Evolutionary conservation across 2,329 filamentous ascomycete genomes (phyloP), one percentile per base, ranked within the genome.

Genomic region (Aureobasidium subglaciale): DNA sequence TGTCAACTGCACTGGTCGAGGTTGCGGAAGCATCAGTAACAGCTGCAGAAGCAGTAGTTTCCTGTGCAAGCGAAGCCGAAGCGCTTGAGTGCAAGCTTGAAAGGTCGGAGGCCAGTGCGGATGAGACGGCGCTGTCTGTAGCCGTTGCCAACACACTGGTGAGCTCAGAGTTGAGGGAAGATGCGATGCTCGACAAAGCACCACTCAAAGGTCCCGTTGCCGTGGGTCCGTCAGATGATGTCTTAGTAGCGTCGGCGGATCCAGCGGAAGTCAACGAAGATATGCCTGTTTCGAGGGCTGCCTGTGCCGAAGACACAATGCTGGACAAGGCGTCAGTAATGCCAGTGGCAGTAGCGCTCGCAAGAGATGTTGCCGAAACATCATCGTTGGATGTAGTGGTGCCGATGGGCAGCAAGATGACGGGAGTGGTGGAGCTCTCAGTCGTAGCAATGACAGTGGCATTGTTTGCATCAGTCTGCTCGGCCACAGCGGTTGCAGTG

Each of bases 1-100:
- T 54, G 20, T 43, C 38, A 16, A 30, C 29, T 10, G 25, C 27
- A 18, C n/a, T 18, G 8, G 40, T 46, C 13, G 56, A 29, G 16
- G 53, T 43, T 30, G 53, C 53, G 30, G 43, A 37, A 8, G 43
- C 43, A 38, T 43, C 53, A 6, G 52, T 56, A 11, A 32, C 9
- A 7, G 50, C 41, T 18, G 30, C 48, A 22, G 9, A 59, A 55
- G 40, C 24, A n/a, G 63, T 58, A 34, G 49, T 56, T 15, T 59
- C 61, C n/a, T 62, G 59, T 15, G 56, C 56, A 35, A 65, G 37
- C 10, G 65, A 65, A 9, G 65, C 62, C 11, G 63, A 61, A 20
- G 63, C 65, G 45, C 62, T 65, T 2, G 65, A 66, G 18, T 67
- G 50, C 13, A 67, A 61, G 55, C 64, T 65, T 5, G 65, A 67